phyloP scores from a whole-genome alignment of 2,329 filamentous ascomycete species.

The Neopestalotiopsis clavispora region DNA sequence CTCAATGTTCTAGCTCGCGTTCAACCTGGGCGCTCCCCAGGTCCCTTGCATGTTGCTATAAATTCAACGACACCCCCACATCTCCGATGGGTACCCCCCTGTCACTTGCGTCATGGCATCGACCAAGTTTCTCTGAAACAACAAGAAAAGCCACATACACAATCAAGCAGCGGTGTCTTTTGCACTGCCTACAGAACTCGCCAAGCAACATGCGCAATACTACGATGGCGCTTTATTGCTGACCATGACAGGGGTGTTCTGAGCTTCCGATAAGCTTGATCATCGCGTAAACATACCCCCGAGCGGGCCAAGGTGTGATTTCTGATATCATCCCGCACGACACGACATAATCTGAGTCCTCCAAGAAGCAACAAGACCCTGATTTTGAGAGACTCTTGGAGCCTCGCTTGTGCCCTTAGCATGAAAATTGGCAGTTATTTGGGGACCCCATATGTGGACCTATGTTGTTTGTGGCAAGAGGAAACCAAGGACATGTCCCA shows the following conservation, averaged over 20 bases:
- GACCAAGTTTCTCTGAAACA: not conserved
- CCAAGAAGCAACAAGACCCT: not conserved
- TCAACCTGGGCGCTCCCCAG: not conserved
- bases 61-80: not conserved
- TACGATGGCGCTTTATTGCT: not conserved
- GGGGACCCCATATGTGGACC: not conserved
- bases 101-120: not conserved
- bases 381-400: not conserved
- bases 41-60: not conserved
- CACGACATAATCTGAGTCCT: not conserved
- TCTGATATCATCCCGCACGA: constrained; percentile 9
- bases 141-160: not conserved
- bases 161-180: not conserved
- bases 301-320: constrained; percentile 3
- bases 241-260: not conserved
- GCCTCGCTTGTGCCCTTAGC: not conserved
- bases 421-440: not conserved
- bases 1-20: not conserved
- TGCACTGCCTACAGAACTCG: too few relatives aligned
- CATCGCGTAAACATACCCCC: not conserved
- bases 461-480: constrained; percentile 2
- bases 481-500: not conserved
- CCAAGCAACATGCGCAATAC: not conserved
- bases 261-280: not conserved
- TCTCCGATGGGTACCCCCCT: not conserved